Evolutionary conservation across 2,329 filamentous ascomycete genomes (phyloP).

Genomic region (Emericellopsis cladophorae): DNA sequence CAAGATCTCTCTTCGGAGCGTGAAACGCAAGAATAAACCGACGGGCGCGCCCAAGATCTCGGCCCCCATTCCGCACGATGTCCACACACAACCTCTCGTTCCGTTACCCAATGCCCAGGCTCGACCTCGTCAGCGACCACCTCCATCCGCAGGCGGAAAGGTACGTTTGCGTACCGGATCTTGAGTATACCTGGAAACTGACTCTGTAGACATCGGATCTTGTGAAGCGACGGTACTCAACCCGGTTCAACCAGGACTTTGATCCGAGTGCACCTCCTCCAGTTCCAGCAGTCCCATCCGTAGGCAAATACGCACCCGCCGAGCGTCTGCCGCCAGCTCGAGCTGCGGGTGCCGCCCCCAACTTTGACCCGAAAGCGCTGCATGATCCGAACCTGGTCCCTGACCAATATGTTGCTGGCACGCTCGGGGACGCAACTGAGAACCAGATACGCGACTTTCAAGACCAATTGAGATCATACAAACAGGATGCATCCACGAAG

Average conservation of each 20-base stretch:
- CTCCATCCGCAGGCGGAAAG: conserved; percentile 42
- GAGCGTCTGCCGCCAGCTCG: conserved; percentile 41
- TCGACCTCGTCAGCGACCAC: conserved; percentile 31
- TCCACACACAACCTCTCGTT: conserved; percentile 6
- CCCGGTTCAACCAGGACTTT: conserved; percentile 74
- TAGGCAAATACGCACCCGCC: conserved; percentile 44
- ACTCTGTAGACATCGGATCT: conserved; percentile 55
- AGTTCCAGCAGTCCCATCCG: conserved; percentile 53
- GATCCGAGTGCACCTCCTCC: conserved; percentile 60
- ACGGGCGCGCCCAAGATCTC: conserved; percentile 50
- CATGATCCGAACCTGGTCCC: conserved; percentile 67
- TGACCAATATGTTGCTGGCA: conserved; percentile 63
- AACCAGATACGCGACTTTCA: conserved; percentile 79
- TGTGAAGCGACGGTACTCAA: conserved; percentile 90
- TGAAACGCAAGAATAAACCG: conserved; percentile 49
- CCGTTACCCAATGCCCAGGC: conserved; percentile 8
- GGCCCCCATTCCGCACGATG: conserved; percentile 41
- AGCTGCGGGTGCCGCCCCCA: conserved; percentile 41
- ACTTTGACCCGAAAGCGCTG: conserved; percentile 65
- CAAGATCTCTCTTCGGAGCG: conserved; percentile 51
- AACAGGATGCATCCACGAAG: conserved; percentile 66
- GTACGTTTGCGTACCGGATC: conserved; percentile 17
- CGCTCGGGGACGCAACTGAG: conserved; percentile 76
- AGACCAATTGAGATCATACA: conserved; percentile 60
- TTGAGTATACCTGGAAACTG: conserved; percentile 4